phyloP scores from a whole-genome alignment of 139 green algal species.

The Micractinium sp. region DNA sequence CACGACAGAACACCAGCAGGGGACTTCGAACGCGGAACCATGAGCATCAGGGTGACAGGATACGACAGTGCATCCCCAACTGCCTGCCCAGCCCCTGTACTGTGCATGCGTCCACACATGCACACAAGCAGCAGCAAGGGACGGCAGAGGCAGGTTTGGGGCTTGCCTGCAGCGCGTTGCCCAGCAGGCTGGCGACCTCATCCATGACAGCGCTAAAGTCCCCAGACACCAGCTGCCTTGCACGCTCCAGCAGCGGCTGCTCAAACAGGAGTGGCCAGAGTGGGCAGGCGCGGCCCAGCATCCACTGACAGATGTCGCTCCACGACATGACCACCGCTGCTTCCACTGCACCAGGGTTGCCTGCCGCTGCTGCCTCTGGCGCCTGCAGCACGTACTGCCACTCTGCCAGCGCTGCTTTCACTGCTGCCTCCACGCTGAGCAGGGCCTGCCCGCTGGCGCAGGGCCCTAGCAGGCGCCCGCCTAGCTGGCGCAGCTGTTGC shows the following conservation, averaged over 20 bases:
- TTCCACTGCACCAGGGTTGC: background rate
- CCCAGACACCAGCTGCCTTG: slow-evolving; percentile 64
- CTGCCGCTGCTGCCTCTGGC: background rate
- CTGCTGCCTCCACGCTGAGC: slow-evolving; percentile 55
- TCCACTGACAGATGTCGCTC: slow-evolving; percentile 74
- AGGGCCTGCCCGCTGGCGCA: slow-evolving; percentile 50
- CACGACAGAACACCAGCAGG: background rate
- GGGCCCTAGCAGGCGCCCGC: slow-evolving; percentile 56
- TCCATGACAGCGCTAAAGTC: slow-evolving; percentile 50
- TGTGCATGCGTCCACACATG: background rate
- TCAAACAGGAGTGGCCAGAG: slow-evolving; percentile 85
- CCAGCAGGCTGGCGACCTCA: slow-evolving; percentile 5
- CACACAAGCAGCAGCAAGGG: background rate
- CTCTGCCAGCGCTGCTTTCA: slow-evolving; percentile 57
- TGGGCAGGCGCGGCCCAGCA: slow-evolving; percentile 68
- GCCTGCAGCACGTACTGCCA: slow-evolving; percentile 34
- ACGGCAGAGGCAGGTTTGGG: background rate
- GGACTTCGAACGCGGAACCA: too few species aligned
- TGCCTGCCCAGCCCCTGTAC: background rate
- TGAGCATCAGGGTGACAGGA: too few species aligned
- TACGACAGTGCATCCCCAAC: too few species aligned
- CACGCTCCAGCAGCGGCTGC: slow-evolving; percentile 61
- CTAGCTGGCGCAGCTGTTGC: slow-evolving; percentile 42
- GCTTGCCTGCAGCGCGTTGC: slow-evolving; percentile 21
- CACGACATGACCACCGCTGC: slow-evolving; percentile 44